These are phyloP conservation scores for Canavalia ensiformis DNA, from an alignment of 306 rosid genomes.

Conservation along the genomic window DNA sequence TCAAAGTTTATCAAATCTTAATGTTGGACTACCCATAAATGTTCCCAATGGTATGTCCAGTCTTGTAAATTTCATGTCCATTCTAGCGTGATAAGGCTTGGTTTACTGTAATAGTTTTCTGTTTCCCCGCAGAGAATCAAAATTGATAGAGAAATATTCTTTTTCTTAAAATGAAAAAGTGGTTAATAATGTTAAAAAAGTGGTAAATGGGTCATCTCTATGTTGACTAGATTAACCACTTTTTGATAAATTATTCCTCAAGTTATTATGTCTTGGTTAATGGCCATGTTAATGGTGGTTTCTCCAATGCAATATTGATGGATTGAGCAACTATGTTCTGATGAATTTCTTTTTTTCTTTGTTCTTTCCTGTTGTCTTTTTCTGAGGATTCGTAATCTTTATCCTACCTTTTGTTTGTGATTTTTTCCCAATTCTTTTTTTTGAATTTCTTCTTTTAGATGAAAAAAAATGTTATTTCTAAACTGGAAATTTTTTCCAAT, in stretches of 20 bases:
- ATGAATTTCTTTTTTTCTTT: neutral
- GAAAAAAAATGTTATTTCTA: neutral
- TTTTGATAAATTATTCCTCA: neutral
- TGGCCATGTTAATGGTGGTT: neutral
- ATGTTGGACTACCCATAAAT: no score
- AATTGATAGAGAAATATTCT: neutral
- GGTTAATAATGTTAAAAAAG: neutral
- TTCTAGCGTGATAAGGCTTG: neutral
- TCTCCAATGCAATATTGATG: neutral
- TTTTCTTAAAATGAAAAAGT: neutral
- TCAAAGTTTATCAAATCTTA: neutral
- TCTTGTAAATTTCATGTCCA: neutral
- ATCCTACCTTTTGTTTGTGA: neutral
- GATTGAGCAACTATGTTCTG: neutral
- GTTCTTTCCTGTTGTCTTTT: neutral
- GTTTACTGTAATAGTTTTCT: neutral
- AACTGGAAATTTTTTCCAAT: constrained; percentile 5
- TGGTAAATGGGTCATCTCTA: neutral
- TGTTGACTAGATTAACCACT: neutral
- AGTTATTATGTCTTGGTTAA: neutral
- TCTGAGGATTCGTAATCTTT: neutral
- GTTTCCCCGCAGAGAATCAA: neutral
- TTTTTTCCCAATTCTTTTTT: neutral
- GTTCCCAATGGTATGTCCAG: neutral
- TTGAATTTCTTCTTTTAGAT: neutral